Evolutionary conservation across 345 rosid species (phyloP).

Genomic region (thale cress (Arabidopsis thaliana)): TAIR10.1 NC_003070.9:13691501-13692000

Average conservation of each 20-base stretch:
- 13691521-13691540: too few relatives aligned
- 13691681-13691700: not conserved
- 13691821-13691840: not conserved
- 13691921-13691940: not conserved
- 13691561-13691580: too few relatives aligned
- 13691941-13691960: not conserved
- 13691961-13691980: not conserved
- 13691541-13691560: too few relatives aligned
- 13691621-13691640: not conserved
- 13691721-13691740: not conserved
- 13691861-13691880: too few relatives aligned
- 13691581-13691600: too few relatives aligned
- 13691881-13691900: not conserved
- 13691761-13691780: too few relatives aligned
- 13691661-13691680: not conserved
- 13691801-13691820: not conserved
- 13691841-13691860: too few relatives aligned
- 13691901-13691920: accelerated
- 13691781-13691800: not conserved
- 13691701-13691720: not conserved
- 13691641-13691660: not conserved
- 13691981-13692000: not conserved
- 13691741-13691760: too few relatives aligned
- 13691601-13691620: too few relatives aligned
- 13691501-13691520: too few relatives aligned